These are phyloP conservation scores for Xylariaceae sp. DNA, from an alignment of 2,329 filamentous ascomycete species.

Conservation along the genomic window DNA sequence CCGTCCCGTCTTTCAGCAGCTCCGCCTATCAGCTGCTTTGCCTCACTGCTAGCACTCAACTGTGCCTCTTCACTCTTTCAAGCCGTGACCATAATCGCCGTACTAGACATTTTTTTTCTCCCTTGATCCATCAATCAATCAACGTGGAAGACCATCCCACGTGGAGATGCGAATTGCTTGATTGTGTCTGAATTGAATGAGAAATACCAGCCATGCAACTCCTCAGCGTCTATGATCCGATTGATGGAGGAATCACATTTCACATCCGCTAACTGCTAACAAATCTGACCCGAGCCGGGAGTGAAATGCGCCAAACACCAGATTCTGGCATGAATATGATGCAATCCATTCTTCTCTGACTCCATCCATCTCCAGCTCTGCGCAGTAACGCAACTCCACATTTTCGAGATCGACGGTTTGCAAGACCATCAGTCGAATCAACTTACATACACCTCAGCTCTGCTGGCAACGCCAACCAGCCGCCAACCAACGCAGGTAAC, in stretches of 20 bases:
- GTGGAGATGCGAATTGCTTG: slow-evolving; percentile 11
- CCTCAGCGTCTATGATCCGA: neutral
- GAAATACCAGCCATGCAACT: neutral
- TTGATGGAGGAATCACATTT: slow-evolving; percentile 8
- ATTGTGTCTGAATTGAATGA: neutral
- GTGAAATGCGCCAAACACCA: neutral
- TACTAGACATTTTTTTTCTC: no score
- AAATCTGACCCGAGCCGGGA: neutral
- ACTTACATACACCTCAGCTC: neutral
- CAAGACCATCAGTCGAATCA: slow-evolving; percentile 1
- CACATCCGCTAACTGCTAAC: neutral
- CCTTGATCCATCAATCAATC: neutral
- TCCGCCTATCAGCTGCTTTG: no score
- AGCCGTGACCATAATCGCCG: no score
- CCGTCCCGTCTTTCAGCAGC: no score
- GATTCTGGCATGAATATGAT: neutral
- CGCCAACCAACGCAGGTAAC: neutral
- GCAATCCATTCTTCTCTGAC: neutral
- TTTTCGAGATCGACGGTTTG: neutral
- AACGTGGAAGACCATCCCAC: slow-evolving; percentile 4
- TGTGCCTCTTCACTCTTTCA: neutral
- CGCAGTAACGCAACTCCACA: neutral
- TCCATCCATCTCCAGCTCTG: no score
- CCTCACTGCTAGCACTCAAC: no score
- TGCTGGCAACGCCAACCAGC: neutral